Percentiles rank a stretch among this genome's conserved stretches.
phyloP scores from a whole-genome alignment of 2,329 filamentous ascomycete species.

The Pestalotiopsis sp. region DNA sequence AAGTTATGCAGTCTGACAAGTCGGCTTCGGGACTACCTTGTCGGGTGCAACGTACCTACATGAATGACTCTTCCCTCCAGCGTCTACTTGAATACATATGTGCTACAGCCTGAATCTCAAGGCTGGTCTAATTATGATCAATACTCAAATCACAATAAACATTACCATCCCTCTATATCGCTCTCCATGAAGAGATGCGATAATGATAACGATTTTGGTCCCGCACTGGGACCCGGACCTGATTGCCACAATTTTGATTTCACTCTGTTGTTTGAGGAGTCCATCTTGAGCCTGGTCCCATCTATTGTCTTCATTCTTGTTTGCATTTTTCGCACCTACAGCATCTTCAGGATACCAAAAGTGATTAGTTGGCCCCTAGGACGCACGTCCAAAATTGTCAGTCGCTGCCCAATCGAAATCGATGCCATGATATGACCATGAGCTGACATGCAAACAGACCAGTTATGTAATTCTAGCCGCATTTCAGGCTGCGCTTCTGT shows the following conservation, averaged over 20 bases:
- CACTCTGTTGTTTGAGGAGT: constrained; percentile 10
- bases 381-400: constrained; percentile 7
- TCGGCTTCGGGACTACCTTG: neutral
- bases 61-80: neutral
- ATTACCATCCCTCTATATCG: neutral
- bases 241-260: constrained; percentile 13
- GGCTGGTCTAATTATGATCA: neutral
- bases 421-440: neutral
- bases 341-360: neutral
- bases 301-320: neutral
- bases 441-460: neutral
- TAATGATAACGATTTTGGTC: constrained; percentile 8
- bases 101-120: neutral
- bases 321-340: neutral
- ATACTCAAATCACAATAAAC: neutral
- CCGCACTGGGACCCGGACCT: constrained; percentile 5
- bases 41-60: neutral
- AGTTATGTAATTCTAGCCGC: neutral
- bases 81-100: neutral
- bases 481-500: constrained; percentile 1
- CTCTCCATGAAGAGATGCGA: constrained; percentile 11
- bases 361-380: constrained; percentile 4
- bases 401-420: neutral
- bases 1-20: neutral
- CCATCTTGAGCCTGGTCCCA: constrained; percentile 4